Percentiles rank a stretch among this genome's conserved stretches.
Conservation (phyloP, 2,329 filamentous ascomycete species). For the Meredithiella fracta region DNA sequence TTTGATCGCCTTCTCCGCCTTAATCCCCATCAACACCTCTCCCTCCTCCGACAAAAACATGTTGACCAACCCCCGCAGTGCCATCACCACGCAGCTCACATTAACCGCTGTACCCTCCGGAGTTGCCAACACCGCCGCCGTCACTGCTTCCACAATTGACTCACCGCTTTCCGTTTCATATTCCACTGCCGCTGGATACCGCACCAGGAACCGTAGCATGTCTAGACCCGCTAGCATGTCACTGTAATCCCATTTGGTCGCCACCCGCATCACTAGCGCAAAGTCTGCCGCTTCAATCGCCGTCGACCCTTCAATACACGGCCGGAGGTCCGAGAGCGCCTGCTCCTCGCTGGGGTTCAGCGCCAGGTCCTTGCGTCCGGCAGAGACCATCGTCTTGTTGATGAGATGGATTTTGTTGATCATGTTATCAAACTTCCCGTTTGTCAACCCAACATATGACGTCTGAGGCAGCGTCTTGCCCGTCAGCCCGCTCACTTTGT, state of each 20-base stretch:
- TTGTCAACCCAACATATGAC: conserved; percentile 52
- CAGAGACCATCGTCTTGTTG: conserved; percentile 55
- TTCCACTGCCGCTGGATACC: conserved; percentile 48
- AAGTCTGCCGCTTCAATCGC: conserved; percentile 36
- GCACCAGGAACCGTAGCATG: conserved; percentile 66
- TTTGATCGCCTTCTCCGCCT: conserved; percentile 39
- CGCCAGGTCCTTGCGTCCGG: conserved; percentile 55
- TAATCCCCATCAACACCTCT: conserved; percentile 44
- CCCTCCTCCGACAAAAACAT: conserved; percentile 64
- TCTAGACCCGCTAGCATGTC: conserved; percentile 75
- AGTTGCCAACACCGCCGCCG: conserved; percentile 22
- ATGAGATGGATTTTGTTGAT: conserved; percentile 61
- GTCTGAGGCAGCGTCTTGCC: conserved; percentile 55
- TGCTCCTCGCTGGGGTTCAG: conserved; percentile 57
- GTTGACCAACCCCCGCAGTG: conserved; percentile 65
- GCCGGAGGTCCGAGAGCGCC: conserved; percentile 42
- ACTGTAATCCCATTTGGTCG: conserved; percentile 62
- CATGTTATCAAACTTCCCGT: conserved; percentile 55
- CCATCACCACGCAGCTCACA: conserved; percentile 77
- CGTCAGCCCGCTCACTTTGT: conserved; percentile 23
- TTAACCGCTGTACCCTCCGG: conserved; percentile 40
- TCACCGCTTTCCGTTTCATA: conserved; percentile 35
- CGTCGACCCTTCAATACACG: conserved; percentile 43
- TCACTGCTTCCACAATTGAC: conserved; percentile 42
- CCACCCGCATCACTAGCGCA: conserved; percentile 51